Conservation (phyloP, 495 filamentous ascomycete genomes). For the Aspergillus cristatus region DNA sequence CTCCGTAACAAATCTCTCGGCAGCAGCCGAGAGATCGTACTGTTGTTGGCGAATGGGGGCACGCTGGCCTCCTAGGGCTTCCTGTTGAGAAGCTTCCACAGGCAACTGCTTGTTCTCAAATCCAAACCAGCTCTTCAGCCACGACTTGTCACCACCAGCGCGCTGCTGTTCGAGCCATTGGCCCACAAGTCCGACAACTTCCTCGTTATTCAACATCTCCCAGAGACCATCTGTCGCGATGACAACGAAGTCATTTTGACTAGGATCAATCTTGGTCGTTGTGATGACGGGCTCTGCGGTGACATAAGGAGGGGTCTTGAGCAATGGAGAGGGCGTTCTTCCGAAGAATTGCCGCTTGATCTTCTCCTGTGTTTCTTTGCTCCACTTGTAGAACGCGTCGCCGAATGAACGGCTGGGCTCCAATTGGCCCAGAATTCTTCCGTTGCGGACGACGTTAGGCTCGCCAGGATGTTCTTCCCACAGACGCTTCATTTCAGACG, state of each 20-base stretch:
- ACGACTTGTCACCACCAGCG: slow-evolving; percentile 31
- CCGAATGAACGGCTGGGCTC: slow-evolving; percentile 93
- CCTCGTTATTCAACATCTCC: slow-evolving; percentile 99
- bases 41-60: slow-evolving; percentile 79
- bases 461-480: slow-evolving; percentile 82
- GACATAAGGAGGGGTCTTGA: slow-evolving; percentile 93
- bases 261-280: slow-evolving; percentile 86
- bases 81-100: slow-evolving; percentile 39
- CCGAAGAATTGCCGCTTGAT: slow-evolving; percentile 82
- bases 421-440: slow-evolving; percentile 81
- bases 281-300: slow-evolving; percentile 94
- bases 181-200: slow-evolving; percentile 92
- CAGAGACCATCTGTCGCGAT: slow-evolving; percentile 96
- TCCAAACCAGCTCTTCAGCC: slow-evolving; percentile 43
- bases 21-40: slow-evolving; percentile 60
- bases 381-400: slow-evolving; percentile 97
- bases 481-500: slow-evolving; percentile 71
- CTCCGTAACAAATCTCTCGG: slow-evolving; percentile 80
- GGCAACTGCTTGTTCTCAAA: slow-evolving; percentile 40
- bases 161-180: slow-evolving; percentile 86
- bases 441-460: slow-evolving; percentile 71
- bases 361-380: slow-evolving; percentile 64
- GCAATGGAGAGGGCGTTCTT: slow-evolving; percentile 54
- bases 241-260: slow-evolving; percentile 88
- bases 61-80: slow-evolving; percentile 44